Percentiles rank a stretch among this genome's conserved stretches.
phyloP scores from a whole-genome alignment of 129 eudicot species.

The Flaveria bidentis region DNA sequence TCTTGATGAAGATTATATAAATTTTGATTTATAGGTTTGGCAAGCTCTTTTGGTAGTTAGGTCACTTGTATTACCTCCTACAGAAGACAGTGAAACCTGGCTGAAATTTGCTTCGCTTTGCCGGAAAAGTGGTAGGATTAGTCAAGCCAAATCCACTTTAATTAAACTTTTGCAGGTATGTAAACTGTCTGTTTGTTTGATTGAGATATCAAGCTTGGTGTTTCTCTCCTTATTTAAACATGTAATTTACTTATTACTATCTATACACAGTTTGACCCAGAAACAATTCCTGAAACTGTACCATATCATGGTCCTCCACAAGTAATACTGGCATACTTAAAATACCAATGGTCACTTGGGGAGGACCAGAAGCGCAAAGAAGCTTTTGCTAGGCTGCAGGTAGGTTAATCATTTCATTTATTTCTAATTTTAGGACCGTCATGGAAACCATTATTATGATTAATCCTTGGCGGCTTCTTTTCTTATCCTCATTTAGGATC shows the following conservation, averaged over 20 bases:
- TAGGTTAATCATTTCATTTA: slow-evolving; percentile 31
- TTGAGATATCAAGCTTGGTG: neutral
- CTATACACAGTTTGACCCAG: slow-evolving; percentile 79
- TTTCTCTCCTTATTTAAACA: neutral
- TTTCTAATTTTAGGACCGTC: neutral
- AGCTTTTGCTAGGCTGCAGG: slow-evolving; percentile 88
- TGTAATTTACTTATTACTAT: slow-evolving; percentile 13
- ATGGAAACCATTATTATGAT: neutral
- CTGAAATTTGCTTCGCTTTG: slow-evolving; percentile 91
- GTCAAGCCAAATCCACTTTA: slow-evolving; percentile 91
- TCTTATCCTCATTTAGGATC: slow-evolving; percentile 46
- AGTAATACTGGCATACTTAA: slow-evolving; percentile 82
- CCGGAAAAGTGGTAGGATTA: slow-evolving; percentile 89
- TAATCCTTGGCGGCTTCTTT: neutral
- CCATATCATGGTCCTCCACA: slow-evolving; percentile 85
- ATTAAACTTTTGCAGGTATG: slow-evolving; percentile 89
- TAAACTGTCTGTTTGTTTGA: neutral
- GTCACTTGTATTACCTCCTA: slow-evolving; percentile 92
- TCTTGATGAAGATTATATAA: slow-evolving; percentile 10
- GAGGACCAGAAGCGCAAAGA: slow-evolving; percentile 93
- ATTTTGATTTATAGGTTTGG: slow-evolving; percentile 68
- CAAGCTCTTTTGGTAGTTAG: slow-evolving; percentile 94
- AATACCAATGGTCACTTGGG: slow-evolving; percentile 97
- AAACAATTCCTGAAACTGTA: slow-evolving; percentile 74
- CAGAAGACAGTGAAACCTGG: slow-evolving; percentile 96